These are phyloP conservation scores for Fusarium bulbicola DNA, from an alignment of 2,329 filamentous ascomycete genomes.

Conservation along the genomic window DNA sequence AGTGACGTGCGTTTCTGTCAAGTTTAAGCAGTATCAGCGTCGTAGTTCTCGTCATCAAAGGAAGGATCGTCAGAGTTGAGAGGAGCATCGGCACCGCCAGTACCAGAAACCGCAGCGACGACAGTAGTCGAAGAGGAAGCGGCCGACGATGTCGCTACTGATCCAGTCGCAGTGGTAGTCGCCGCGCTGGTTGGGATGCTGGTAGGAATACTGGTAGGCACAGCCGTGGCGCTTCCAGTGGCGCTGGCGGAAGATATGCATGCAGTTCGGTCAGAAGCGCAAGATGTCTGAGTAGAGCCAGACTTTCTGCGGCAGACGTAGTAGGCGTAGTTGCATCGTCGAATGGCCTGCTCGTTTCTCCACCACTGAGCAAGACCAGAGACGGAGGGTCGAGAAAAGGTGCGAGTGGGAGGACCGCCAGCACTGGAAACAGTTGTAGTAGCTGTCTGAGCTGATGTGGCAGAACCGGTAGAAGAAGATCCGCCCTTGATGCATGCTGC, in stretches of 20 bases:
- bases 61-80: neutral
- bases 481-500: neutral
- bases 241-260: neutral
- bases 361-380: neutral
- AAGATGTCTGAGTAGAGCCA: neutral
- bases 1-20: neutral
- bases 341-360: neutral
- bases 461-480: neutral
- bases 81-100: neutral
- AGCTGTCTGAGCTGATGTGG: neutral
- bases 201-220: neutral
- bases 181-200: neutral
- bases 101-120: neutral
- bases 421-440: neutral
- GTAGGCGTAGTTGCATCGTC: neutral
- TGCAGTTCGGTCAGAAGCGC: neutral
- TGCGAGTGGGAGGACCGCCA: neutral
- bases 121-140: neutral
- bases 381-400: neutral
- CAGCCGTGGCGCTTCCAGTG: neutral
- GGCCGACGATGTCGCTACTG: neutral
- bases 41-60: neutral
- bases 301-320: slow-evolving; percentile 5
- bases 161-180: neutral
- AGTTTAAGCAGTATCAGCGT: neutral